Evolutionary conservation across 306 rosid species (phyloP).

Genomic region (Castanopsis chinensis): DNA sequence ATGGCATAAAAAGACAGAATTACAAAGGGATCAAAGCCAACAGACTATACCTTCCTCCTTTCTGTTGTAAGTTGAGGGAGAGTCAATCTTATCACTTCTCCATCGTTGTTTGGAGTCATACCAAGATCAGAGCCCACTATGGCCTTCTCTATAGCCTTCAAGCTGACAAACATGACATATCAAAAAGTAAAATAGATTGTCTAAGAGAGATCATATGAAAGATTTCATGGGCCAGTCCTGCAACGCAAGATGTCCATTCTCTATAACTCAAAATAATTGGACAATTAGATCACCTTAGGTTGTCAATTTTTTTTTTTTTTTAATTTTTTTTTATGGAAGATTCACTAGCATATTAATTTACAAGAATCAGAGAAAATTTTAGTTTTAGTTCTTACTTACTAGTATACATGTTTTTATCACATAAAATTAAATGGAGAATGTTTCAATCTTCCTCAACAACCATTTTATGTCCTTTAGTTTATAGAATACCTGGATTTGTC

Average conservation of each 20-base stretch:
- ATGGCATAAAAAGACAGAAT: not conserved
- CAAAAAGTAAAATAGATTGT: conserved; percentile 17
- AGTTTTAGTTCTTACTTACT: not conserved
- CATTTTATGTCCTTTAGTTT: conserved; percentile 12
- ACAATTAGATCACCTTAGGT: not conserved
- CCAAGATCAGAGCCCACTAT: conserved; percentile 83
- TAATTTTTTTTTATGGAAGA: not conserved
- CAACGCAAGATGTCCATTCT: not conserved
- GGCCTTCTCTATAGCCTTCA: conserved; percentile 95
- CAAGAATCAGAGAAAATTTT: not conserved
- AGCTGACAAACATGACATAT: conserved; percentile 46
- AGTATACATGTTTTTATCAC: not conserved
- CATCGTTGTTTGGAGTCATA: conserved; percentile 95
- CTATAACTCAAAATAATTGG: conserved; percentile 2
- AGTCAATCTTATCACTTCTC: conserved; percentile 75
- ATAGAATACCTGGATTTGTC: conserved; percentile 85
- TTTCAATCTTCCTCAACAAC: conserved; percentile 2
- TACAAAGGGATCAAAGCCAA: conserved; percentile 16
- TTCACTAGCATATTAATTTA: not conserved
- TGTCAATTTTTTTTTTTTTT: not conserved
- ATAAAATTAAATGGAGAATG: conserved; percentile 15
- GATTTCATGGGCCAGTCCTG: conserved; percentile 15
- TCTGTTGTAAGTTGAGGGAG: conserved; percentile 89
- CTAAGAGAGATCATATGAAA: not conserved
- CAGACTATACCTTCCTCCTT: conserved; percentile 76